Percentiles rank a stretch among this genome's conserved stretches.
phyloP scores from a whole-genome alignment of 2,329 filamentous ascomycete genomes.

The Cytospora piceicola region DNA sequence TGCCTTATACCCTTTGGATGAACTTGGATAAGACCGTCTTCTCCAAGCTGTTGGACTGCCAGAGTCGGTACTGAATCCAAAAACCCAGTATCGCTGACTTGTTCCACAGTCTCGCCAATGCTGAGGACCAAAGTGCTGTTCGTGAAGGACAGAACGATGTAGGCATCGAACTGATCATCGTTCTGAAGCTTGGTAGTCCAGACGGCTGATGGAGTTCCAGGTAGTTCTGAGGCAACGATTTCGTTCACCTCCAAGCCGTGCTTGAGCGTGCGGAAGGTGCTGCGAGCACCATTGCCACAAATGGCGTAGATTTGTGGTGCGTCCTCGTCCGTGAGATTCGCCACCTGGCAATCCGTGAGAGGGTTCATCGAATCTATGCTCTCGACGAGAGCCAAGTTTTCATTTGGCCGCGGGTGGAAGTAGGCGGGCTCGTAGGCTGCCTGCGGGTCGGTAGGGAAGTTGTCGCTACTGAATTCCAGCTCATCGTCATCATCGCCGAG shows the following conservation, averaged over 20 bases:
- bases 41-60: conserved; percentile 90
- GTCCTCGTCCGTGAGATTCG: conserved; percentile 88
- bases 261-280: conserved; percentile 87
- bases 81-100: conserved; percentile 93
- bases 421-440: conserved; percentile 77
- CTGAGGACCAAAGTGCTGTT: conserved; percentile 90
- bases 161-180: conserved; percentile 85
- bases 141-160: conserved; percentile 92
- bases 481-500: conserved; percentile 95
- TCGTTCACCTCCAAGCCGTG: conserved; percentile 93
- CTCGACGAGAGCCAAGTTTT: conserved; percentile 85
- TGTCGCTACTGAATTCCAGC: conserved; percentile 80
- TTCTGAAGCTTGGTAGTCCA: conserved; percentile 92
- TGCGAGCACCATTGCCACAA: conserved; percentile 85
- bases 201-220: conserved; percentile 84
- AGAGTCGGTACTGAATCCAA: conserved; percentile 85
- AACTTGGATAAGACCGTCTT: conserved; percentile 90
- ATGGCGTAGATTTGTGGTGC: conserved; percentile 95
- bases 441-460: conserved; percentile 75
- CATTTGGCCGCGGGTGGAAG: conserved; percentile 77
- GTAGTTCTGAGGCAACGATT: conserved; percentile 91
- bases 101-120: conserved; percentile 95
- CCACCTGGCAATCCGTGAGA: conserved; percentile 86
- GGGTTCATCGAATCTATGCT: conserved; percentile 89
- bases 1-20: conserved; percentile 96